Conservation (phyloP, 768 basidiomycete genomes). For the Boletus sp. region DNA sequence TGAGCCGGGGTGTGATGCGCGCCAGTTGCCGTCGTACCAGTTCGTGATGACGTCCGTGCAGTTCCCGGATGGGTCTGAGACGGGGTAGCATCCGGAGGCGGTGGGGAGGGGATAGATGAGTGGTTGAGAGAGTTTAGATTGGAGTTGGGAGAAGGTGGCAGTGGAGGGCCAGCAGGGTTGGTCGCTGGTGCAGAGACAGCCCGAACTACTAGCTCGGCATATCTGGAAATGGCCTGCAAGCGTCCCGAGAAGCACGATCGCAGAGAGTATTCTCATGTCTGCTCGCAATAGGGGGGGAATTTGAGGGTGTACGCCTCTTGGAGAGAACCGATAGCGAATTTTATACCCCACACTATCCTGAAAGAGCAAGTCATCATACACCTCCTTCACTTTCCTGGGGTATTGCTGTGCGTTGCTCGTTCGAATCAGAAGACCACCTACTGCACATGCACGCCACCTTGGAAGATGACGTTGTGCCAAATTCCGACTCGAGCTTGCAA, state of each 20-base stretch:
- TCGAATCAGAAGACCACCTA: too few relatives aligned
- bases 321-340: background rate
- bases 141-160: conserved; percentile 31
- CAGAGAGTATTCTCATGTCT: background rate
- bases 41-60: too few relatives aligned
- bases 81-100: conserved; percentile 42
- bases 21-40: conserved; percentile 36
- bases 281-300: too few relatives aligned
- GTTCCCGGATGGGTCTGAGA: conserved; percentile 15
- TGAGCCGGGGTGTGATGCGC: conserved; percentile 38
- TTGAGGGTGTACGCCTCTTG: background rate
- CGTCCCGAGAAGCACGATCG: background rate
- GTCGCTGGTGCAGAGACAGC: conserved; percentile 37
- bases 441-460: too few relatives aligned
- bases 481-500: too few relatives aligned
- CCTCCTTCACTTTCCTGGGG: too few relatives aligned
- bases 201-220: background rate
- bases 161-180: conserved; percentile 44
- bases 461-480: too few relatives aligned
- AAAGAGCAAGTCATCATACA: too few relatives aligned
- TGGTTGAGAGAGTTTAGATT: conserved; percentile 40
- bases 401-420: too few relatives aligned
- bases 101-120: conserved; percentile 41
- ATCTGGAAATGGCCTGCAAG: background rate
- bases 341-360: too few relatives aligned